Evolutionary conservation across 2,329 filamentous ascomycete genomes (phyloP).

Genomic region (Aspergillus sp.): DNA sequence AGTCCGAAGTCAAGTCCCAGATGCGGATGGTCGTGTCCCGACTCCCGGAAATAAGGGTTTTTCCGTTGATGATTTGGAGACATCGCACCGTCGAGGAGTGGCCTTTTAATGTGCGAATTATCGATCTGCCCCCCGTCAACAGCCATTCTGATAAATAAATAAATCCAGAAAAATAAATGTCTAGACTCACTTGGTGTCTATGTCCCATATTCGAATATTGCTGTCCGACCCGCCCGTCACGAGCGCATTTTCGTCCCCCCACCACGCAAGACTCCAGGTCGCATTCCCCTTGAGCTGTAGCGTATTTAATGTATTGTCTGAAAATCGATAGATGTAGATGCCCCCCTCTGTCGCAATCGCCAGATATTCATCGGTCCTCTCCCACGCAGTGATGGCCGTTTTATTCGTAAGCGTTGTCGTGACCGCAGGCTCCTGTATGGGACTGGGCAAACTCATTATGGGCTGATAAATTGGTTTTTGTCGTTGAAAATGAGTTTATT

Average conservation of each 20-base stretch:
- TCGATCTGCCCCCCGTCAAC: not conserved
- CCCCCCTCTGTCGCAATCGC: not conserved
- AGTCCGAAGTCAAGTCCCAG: not conserved
- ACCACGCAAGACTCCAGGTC: not conserved
- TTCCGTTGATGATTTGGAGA: not conserved
- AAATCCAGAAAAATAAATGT: not conserved
- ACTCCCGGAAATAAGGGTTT: not conserved
- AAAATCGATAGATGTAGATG: not conserved
- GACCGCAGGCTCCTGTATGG: no score
- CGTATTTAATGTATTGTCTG: not conserved
- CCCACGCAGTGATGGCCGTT: not conserved
- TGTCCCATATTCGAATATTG: not conserved
- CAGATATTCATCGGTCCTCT: not conserved
- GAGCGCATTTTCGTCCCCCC: not conserved
- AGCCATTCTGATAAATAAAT: not conserved
- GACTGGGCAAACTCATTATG: no score
- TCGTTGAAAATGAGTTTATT: no score
- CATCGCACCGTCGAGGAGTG: not conserved
- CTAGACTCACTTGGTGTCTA: not conserved
- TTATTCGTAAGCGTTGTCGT: not conserved
- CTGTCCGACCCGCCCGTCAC: not conserved
- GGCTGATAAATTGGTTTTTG: no score
- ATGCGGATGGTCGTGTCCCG: not conserved
- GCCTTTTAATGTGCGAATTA: not conserved
- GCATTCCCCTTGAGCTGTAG: not conserved